Conservation (phyloP, 345 rosid genomes). For the Hibiscus mutabilis region DNA sequence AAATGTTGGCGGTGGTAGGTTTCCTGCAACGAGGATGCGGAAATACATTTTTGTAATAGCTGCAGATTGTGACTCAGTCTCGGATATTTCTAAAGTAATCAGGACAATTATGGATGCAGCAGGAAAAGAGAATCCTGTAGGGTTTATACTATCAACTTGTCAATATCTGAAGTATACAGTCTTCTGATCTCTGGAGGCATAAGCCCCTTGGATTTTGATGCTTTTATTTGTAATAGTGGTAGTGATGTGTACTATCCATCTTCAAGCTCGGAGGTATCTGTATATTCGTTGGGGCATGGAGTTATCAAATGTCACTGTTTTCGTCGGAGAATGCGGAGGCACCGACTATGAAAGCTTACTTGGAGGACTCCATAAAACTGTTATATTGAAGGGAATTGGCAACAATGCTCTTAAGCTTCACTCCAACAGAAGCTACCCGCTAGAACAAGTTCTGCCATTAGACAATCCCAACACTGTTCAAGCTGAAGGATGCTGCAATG, state of each 20-base stretch:
- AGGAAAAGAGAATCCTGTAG: slow-evolving; percentile 31
- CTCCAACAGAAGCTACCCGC: slow-evolving; percentile 51
- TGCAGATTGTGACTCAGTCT: slow-evolving; percentile 36
- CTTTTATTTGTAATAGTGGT: slow-evolving; percentile 78
- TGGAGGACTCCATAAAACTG: slow-evolving; percentile 60
- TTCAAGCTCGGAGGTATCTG: slow-evolving; percentile 44
- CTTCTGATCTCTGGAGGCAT: slow-evolving; percentile 45
- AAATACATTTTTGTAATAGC: slow-evolving; percentile 53
- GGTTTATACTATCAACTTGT: slow-evolving; percentile 62
- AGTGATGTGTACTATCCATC: slow-evolving; percentile 64
- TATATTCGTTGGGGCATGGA: slow-evolving; percentile 67
- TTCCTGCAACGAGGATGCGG: slow-evolving; percentile 44
- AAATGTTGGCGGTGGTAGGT: slow-evolving; percentile 22
- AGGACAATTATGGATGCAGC: slow-evolving; percentile 36
- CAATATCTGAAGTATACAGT: slow-evolving; percentile 54
- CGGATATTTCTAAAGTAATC: slow-evolving; percentile 29
- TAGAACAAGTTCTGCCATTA: slow-evolving; percentile 44
- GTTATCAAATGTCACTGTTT: slow-evolving; percentile 44
- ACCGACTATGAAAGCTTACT: slow-evolving; percentile 70
- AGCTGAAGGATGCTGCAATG: slow-evolving; percentile 25
- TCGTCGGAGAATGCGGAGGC: slow-evolving; percentile 69
- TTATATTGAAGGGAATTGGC: slow-evolving; percentile 49
- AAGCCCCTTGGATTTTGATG: slow-evolving; percentile 56
- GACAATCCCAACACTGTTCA: slow-evolving; percentile 41
- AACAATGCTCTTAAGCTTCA: slow-evolving; percentile 33